Evolutionary conservation across 2,329 filamentous ascomycete species (phyloP).

Genomic region (Aspergillus tamarii): DNA sequence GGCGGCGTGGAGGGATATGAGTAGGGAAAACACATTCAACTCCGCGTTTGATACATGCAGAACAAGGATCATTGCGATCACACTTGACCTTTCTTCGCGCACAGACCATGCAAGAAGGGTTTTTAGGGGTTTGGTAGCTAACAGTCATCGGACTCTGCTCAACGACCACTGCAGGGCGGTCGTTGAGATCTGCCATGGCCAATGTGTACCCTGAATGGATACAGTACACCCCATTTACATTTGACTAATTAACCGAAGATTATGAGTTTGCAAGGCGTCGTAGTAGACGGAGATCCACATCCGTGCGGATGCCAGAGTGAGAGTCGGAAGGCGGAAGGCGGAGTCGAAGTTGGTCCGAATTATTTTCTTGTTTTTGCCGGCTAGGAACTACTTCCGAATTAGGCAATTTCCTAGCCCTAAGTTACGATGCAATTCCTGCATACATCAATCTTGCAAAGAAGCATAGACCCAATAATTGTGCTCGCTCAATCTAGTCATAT

Average conservation of each 20-base stretch:
- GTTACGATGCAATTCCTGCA: not conserved
- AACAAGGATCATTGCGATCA: conserved; percentile 13
- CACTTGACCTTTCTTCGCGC: conserved; percentile 13
- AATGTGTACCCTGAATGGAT: not conserved
- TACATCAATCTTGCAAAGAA: no score
- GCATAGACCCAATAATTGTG: no score
- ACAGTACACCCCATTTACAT: not conserved
- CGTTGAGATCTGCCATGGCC: not conserved
- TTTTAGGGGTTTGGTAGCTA: not conserved
- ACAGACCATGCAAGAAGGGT: conserved; percentile 11
- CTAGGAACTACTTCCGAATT: not conserved
- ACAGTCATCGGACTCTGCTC: not conserved
- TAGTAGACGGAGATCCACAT: not conserved
- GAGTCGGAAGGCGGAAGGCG: not conserved
- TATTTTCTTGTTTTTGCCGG: not conserved
- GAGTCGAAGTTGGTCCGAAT: not conserved
- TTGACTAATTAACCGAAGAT: not conserved
- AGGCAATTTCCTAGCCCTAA: not conserved
- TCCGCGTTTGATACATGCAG: conserved; percentile 4
- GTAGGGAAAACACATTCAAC: conserved; percentile 10
- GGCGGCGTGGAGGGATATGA: conserved; percentile 8
- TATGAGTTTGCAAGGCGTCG: not conserved
- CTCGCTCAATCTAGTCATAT: no score
- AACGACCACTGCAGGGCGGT: not conserved
- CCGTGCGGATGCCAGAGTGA: not conserved